A percentile compares a stretch with the other conserved stretches of the same genome.
These are phyloP conservation scores for Coniophora puteana DNA, from an alignment of 1,284 basidiomycete genomes.

Conservation along the genomic window DNA sequence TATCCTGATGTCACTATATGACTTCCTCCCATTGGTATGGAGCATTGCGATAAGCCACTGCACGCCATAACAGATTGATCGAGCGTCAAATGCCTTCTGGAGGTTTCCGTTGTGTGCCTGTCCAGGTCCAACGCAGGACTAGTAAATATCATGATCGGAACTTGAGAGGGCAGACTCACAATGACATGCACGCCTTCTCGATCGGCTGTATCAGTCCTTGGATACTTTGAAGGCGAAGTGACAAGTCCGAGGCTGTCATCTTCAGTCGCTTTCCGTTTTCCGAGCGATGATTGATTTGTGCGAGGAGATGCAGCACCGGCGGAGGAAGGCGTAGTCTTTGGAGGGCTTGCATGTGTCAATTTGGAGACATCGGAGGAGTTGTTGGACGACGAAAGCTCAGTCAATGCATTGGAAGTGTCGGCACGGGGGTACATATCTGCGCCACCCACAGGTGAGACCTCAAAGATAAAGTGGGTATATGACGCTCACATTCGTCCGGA, in stretches of 20 bases:
- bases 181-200: constrained; percentile 4
- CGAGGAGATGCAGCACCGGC: too few relatives aligned
- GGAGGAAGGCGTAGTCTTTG: not conserved
- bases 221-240: constrained; percentile 4
- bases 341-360: too few relatives aligned
- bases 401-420: too few relatives aligned
- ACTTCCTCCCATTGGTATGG: constrained; percentile 21
- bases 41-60: constrained; percentile 39
- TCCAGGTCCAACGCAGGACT: not conserved
- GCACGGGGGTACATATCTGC: too few relatives aligned
- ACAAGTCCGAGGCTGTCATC: not conserved
- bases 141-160: not conserved
- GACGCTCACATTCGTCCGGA: constrained; percentile 6
- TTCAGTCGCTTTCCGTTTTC: constrained; percentile 9
- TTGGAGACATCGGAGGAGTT: too few relatives aligned
- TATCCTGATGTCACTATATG: constrained; percentile 22
- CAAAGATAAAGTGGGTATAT: not conserved
- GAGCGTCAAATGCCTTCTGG: constrained; percentile 23
- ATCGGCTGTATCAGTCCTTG: not conserved
- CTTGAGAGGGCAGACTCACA: constrained; percentile 2
- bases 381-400: too few relatives aligned
- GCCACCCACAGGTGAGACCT: too few relatives aligned
- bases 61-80: constrained; percentile 32
- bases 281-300: too few relatives aligned
- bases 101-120: constrained; percentile 13